These are phyloP conservation scores for Paecilomyces fulvus DNA, from an alignment of 2,329 filamentous ascomycete species.

Conservation along the genomic window DNA sequence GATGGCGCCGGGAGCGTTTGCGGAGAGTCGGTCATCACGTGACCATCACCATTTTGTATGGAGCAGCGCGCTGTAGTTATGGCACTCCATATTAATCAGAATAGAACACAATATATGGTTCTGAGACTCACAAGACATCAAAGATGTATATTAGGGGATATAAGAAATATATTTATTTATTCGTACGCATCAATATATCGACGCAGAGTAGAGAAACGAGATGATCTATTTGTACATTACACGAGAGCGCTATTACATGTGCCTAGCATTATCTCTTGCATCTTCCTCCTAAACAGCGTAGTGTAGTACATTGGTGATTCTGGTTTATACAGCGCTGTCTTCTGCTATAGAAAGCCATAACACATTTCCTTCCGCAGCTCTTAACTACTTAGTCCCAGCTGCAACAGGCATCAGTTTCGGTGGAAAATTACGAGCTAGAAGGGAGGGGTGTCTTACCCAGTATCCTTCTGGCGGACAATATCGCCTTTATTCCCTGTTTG, in stretches of 20 bases:
- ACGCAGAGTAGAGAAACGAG: background rate
- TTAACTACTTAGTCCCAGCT: conserved; percentile 5
- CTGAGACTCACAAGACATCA: background rate
- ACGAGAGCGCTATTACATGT: background rate
- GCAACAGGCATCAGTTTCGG: conserved; percentile 2
- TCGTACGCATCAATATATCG: background rate
- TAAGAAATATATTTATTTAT: background rate
- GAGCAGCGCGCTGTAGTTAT: background rate
- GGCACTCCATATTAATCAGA: background rate
- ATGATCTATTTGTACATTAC: background rate
- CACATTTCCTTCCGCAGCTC: background rate
- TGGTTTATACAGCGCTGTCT: background rate
- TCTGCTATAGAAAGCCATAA: background rate
- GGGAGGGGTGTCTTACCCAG: conserved; percentile 48
- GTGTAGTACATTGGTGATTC: background rate
- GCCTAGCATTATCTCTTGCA: background rate
- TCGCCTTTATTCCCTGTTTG: conserved; percentile 55
- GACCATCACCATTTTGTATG: background rate
- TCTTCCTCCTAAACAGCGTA: background rate
- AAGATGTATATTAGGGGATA: background rate
- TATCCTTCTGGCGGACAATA: conserved; percentile 66
- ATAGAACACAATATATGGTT: no score
- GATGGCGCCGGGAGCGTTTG: background rate
- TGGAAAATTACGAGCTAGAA: background rate
- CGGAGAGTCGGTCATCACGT: background rate